phyloP scores from a whole-genome alignment of 495 filamentous ascomycete genomes.

The Gamarada debralockiae region DNA sequence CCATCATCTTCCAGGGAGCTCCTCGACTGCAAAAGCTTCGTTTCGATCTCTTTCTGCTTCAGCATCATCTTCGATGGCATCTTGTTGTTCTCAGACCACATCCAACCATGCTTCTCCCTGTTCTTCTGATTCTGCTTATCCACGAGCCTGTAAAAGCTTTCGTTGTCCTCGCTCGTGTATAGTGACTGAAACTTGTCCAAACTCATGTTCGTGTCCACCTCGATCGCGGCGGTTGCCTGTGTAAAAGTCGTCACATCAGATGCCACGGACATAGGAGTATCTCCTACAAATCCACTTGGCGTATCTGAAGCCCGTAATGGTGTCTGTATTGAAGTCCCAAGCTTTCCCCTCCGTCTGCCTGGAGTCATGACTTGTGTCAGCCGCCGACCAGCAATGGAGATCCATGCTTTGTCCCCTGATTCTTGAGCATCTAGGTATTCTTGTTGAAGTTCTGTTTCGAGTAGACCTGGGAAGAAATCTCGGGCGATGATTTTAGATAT shows the following conservation, averaged over 20 bases:
- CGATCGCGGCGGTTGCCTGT: conserved; percentile 27
- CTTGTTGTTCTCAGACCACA: conserved; percentile 79
- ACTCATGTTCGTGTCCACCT: conserved; percentile 77
- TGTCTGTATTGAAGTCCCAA: conserved; percentile 30
- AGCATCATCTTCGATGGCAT: conserved; percentile 82
- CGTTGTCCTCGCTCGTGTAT: conserved; percentile 96
- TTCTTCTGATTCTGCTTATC: conserved; percentile 87
- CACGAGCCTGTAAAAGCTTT: conserved; percentile 86
- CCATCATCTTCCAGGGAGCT: conserved; percentile 43
- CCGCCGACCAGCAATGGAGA: conserved; percentile 67
- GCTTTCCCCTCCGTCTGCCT: conserved; percentile 42
- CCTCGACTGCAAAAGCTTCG: conserved; percentile 51
- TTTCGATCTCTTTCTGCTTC: conserved; percentile 68
- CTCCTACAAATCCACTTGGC: conserved; percentile 51
- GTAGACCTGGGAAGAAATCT: conserved; percentile 92
- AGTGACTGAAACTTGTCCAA: conserved; percentile 82
- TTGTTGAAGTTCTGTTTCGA: conserved; percentile 79
- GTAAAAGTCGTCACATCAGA: conserved; percentile 35
- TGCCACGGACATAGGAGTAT: conserved; percentile 62
- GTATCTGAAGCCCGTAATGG: conserved; percentile 38
- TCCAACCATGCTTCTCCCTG: conserved; percentile 78
- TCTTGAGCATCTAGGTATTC: conserved; percentile 91
- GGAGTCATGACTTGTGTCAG: conserved; percentile 83
- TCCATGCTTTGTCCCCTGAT: conserved; percentile 81
- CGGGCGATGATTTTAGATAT: conserved; percentile 93